These are phyloP conservation scores for Mucuna pruriens DNA, from an alignment of 306 rosid species.

Conservation along the genomic window DNA sequence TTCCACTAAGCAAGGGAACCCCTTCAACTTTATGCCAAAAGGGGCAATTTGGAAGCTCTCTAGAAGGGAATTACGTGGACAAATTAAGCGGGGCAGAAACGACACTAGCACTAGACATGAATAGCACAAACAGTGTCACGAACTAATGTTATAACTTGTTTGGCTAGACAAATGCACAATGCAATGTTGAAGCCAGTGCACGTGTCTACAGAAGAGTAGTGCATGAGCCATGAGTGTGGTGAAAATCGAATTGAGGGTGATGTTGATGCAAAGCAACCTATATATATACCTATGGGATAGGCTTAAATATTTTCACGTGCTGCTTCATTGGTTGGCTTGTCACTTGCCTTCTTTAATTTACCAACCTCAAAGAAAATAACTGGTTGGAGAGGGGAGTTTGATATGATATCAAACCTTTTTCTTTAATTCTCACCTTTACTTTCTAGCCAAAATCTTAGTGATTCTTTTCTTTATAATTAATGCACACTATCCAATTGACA, in stretches of 20 bases:
- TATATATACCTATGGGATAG: conserved; percentile 17
- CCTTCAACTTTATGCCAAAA: conserved; percentile 41
- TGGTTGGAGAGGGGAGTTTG: conserved; percentile 11
- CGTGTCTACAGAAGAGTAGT: conserved; percentile 40
- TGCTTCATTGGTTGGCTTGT: conserved; percentile 31
- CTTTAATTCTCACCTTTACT: conserved; percentile 21
- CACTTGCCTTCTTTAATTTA: conserved; percentile 29
- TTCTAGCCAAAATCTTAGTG: conserved; percentile 22
- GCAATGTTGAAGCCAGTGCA: conserved; percentile 20
- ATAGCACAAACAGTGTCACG: conserved; percentile 39
- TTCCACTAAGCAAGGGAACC: conserved; percentile 41
- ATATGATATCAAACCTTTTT: conserved; percentile 9
- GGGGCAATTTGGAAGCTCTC: conserved; percentile 42
- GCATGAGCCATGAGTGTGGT: conserved; percentile 4
- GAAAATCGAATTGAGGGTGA: conserved; percentile 26
- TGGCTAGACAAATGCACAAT: conserved; percentile 36
- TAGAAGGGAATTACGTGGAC: conserved; percentile 41
- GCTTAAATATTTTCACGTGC: conserved; percentile 31
- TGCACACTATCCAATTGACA: neutral
- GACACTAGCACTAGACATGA: conserved; percentile 27
- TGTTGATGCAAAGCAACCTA: conserved; percentile 44
- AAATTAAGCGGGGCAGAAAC: conserved; percentile 29
- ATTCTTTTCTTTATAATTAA: conserved; percentile 22
- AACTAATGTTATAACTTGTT: conserved; percentile 22
- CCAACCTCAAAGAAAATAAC: conserved; percentile 34